Conservation (phyloP, 805 yeast species). For the Yamadazyma kitorensis region DNA sequence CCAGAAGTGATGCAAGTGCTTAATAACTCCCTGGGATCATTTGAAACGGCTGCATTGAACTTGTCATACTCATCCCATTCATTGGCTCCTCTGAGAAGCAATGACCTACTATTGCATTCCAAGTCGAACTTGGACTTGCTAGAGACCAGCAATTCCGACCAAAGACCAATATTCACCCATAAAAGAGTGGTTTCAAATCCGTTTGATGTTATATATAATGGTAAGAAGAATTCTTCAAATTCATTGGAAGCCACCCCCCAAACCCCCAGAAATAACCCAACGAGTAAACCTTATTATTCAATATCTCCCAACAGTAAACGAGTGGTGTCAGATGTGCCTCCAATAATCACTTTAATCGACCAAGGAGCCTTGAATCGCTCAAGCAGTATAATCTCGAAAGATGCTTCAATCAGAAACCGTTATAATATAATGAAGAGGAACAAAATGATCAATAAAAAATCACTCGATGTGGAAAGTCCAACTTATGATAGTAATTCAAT, state of each 20-base stretch:
- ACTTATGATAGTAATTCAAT: conserved; percentile 5
- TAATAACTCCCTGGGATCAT: conserved; percentile 6
- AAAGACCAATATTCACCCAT: conserved; percentile 6
- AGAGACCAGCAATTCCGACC: not conserved
- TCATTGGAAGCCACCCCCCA: not conserved
- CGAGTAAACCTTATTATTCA: not conserved
- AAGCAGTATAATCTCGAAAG: conserved; percentile 27
- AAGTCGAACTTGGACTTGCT: not conserved
- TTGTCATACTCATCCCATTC: conserved; percentile 12
- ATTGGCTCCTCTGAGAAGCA: conserved; percentile 11
- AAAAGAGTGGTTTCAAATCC: conserved; percentile 23
- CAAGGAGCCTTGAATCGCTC: conserved; percentile 18
- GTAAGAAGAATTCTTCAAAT: not conserved
- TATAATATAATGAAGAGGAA: conserved; percentile 27
- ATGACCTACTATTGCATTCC: conserved; percentile 5
- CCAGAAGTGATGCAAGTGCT: conserved; percentile 2
- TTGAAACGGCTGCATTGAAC: conserved; percentile 11
- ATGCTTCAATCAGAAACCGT: conserved; percentile 31
- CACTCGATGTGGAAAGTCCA: not conserved
- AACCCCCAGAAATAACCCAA: too few relatives aligned
- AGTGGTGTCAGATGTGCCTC: conserved; percentile 13
- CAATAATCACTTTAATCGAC: conserved; percentile 26
- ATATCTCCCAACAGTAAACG: not conserved
- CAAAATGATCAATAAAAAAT: conserved; percentile 21
- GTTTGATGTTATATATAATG: conserved; percentile 24